Conservation (phyloP, 768 basidiomycete genomes). For the Russula sp. region DNA sequence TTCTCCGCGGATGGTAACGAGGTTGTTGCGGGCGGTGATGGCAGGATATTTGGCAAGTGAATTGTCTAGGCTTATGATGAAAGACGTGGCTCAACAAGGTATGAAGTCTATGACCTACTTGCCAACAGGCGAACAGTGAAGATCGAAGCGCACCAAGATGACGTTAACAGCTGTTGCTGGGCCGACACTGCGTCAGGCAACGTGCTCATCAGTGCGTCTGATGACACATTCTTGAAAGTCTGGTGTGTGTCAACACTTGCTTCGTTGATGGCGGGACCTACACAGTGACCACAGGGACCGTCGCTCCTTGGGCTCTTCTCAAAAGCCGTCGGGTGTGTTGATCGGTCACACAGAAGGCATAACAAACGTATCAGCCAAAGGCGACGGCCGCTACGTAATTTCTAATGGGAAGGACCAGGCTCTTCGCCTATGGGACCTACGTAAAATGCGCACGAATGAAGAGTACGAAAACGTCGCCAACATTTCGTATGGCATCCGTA, state of each 20-base stretch:
- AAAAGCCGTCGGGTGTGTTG: constrained; percentile 87
- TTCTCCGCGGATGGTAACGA: constrained; percentile 97
- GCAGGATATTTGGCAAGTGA: constrained; percentile 65
- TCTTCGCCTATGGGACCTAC: constrained; percentile 87
- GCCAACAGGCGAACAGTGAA: constrained; percentile 75
- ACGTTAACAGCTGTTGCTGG: constrained; percentile 96
- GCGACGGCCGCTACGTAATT: constrained; percentile 92
- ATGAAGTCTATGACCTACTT: constrained; percentile 84
- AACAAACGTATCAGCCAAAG: constrained; percentile 92
- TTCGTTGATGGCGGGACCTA: background rate
- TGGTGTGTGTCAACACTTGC: constrained; percentile 54
- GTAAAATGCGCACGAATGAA: constrained; percentile 79
- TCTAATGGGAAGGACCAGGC: constrained; percentile 97
- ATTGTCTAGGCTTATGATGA: background rate
- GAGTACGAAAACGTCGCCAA: constrained; percentile 59
- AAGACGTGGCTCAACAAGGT: background rate
- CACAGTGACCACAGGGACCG: constrained; percentile 44
- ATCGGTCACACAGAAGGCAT: constrained; percentile 96
- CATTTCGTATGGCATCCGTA: constrained; percentile 51
- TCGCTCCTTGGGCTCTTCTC: constrained; percentile 45
- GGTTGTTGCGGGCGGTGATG: constrained; percentile 87
- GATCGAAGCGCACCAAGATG: constrained; percentile 83
- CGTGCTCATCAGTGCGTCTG: constrained; percentile 91
- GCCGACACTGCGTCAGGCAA: constrained; percentile 92
- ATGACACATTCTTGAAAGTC: constrained; percentile 92